Conservation (phyloP, 106 monocot species). For the Platanthera zijinensis region DNA sequence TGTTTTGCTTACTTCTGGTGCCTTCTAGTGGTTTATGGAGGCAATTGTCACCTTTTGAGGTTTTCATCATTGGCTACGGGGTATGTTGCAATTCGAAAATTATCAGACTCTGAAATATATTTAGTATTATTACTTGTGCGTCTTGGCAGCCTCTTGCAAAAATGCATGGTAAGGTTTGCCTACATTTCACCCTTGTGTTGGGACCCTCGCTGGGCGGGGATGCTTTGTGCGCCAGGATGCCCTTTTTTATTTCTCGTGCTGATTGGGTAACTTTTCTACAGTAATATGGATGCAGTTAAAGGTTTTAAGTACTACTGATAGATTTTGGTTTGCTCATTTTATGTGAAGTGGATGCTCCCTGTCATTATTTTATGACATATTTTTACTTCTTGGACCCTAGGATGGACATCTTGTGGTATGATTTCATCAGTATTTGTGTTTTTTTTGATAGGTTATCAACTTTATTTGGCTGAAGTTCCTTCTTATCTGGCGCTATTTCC, state of each 20-base stretch:
- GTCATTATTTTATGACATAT: background rate
- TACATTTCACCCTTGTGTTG: too few species aligned
- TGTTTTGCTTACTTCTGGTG: background rate
- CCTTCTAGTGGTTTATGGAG: constrained; percentile 72
- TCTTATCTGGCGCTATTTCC: constrained; percentile 96
- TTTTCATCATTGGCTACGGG: constrained; percentile 93
- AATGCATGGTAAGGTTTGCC: too few species aligned
- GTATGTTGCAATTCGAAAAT: constrained; percentile 25
- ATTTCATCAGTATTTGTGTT: background rate
- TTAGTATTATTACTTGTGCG: background rate
- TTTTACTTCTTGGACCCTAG: background rate
- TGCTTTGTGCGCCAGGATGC: too few species aligned
- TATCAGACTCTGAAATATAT: background rate
- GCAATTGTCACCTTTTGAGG: constrained; percentile 69
- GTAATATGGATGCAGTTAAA: background rate
- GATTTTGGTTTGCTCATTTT: background rate
- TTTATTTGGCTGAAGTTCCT: constrained; percentile 99
- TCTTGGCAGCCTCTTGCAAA: background rate
- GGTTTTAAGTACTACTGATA: too few species aligned
- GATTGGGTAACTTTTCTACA: background rate
- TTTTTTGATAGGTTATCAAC: constrained; percentile 67
- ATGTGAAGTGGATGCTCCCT: background rate
- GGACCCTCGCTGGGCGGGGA: too few species aligned
- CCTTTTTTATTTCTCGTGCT: background rate
- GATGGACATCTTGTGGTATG: background rate